These are phyloP conservation scores for Magnusiomyces suaveolens DNA, from an alignment of 1,139 yeast species.

Conservation along the genomic window DNA sequence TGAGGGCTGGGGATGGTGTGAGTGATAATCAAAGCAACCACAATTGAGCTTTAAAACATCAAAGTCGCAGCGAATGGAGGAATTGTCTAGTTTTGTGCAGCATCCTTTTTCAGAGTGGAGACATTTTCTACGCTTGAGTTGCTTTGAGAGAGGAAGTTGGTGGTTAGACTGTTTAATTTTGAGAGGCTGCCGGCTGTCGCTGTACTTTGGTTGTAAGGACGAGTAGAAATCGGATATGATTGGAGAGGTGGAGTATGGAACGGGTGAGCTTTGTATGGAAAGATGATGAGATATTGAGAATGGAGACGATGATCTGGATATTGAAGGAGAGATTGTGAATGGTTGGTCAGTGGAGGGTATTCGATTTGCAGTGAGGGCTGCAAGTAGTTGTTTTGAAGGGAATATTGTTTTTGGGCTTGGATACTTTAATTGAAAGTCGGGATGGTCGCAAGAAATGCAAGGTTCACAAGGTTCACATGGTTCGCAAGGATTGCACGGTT, in stretches of 20 bases:
- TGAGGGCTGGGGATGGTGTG: neutral
- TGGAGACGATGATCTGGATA: too few relatives aligned
- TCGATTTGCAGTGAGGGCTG: too few relatives aligned
- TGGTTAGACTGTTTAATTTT: neutral
- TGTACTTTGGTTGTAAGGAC: neutral
- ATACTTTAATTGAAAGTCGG: neutral
- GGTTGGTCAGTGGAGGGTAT: too few relatives aligned
- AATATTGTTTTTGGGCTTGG: neutral
- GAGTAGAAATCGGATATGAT: neutral
- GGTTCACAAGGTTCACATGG: too few relatives aligned
- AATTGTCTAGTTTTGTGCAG: neutral
- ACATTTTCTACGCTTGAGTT: neutral
- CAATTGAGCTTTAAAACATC: neutral
- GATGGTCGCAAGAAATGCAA: slow-evolving; percentile 1
- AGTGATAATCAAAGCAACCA: too few relatives aligned
- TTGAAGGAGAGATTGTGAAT: too few relatives aligned
- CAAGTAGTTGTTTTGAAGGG: too few relatives aligned
- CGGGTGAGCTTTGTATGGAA: too few relatives aligned
- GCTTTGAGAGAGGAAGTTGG: neutral
- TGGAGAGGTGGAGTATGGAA: too few relatives aligned
- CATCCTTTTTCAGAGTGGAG: neutral
- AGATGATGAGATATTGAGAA: too few relatives aligned
- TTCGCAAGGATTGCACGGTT: too few relatives aligned
- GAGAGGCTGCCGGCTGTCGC: neutral
- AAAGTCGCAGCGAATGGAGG: neutral